A percentile compares a stretch with the other conserved stretches of the same genome.
These are phyloP conservation scores for Coemansia sp. DNA, from an alignment of 192 early-diverging fungal genomes.

Conservation along the genomic window DNA sequence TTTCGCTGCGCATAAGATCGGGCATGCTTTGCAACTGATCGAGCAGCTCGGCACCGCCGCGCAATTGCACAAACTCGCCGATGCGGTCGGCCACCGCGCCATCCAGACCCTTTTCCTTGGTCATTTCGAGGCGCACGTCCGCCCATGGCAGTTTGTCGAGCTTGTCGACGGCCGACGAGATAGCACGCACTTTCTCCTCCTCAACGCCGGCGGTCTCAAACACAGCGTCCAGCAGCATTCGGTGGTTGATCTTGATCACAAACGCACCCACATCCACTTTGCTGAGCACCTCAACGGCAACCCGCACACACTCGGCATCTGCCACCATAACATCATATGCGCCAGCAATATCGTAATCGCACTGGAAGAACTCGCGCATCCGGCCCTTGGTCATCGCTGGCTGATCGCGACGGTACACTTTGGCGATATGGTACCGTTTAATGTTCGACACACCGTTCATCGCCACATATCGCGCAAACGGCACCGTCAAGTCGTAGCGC, in stretches of 20 bases:
- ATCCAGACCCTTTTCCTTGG: slow-evolving; percentile 84
- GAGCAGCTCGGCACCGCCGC: slow-evolving; percentile 76
- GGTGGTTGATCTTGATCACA: slow-evolving; percentile 94
- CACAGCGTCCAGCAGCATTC: slow-evolving; percentile 96
- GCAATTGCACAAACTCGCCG: slow-evolving; percentile 85
- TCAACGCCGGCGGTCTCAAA: slow-evolving; percentile 96
- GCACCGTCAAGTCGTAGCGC: slow-evolving; percentile 96
- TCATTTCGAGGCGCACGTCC: slow-evolving; percentile 94
- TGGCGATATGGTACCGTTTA: slow-evolving; percentile 97
- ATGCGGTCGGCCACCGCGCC: slow-evolving; percentile 83
- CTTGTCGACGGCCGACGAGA: slow-evolving; percentile 98
- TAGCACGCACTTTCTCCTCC: slow-evolving; percentile 78
- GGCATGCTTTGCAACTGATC: slow-evolving; percentile 67
- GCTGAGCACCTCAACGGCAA: slow-evolving; percentile 79
- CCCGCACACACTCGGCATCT: slow-evolving; percentile 84
- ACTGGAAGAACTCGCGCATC: slow-evolving; percentile 99
- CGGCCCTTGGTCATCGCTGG: slow-evolving; percentile 97
- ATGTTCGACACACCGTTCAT: slow-evolving; percentile 86
- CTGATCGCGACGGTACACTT: slow-evolving; percentile 97
- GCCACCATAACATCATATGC: slow-evolving; percentile 95
- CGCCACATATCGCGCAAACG: slow-evolving; percentile 94
- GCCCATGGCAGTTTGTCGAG: slow-evolving; percentile 95
- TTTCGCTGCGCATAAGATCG: slow-evolving; percentile 63
- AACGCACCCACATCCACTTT: slow-evolving; percentile 84
- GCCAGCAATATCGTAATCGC: slow-evolving; percentile 98